These are phyloP conservation scores for Coleophoma eucalyptorum DNA, from an alignment of 2,329 filamentous ascomycete species.

Conservation along the genomic window DNA sequence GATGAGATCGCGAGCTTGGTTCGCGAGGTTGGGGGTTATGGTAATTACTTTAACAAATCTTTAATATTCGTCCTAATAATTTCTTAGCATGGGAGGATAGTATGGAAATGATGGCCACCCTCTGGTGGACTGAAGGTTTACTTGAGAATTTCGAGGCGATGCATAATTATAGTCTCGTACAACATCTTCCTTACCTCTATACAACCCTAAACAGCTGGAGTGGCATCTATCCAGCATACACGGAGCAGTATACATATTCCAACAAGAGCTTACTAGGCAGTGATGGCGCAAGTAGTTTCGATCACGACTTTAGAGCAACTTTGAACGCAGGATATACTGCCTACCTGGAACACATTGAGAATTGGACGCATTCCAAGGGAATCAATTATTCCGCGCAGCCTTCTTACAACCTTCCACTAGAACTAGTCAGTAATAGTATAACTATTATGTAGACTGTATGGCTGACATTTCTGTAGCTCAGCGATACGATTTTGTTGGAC, in stretches of 20 bases:
- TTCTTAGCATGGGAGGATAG: slow-evolving; percentile 27
- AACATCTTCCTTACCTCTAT: slow-evolving; percentile 30
- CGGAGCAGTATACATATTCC: not conserved
- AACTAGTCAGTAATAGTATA: slow-evolving; percentile 24
- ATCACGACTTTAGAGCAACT: slow-evolving; percentile 2
- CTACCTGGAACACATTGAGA: slow-evolving; percentile 25
- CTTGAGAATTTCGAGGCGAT: slow-evolving; percentile 23
- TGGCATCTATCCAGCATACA: not conserved
- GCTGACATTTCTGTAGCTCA: not conserved
- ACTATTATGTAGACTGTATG: slow-evolving; percentile 3
- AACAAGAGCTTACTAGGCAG: too few relatives aligned
- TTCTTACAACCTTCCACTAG: slow-evolving; percentile 36
- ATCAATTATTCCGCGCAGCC: slow-evolving; percentile 34
- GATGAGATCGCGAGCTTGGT: not conserved
- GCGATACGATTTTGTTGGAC: slow-evolving; percentile 30
- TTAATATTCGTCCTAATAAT: not conserved
- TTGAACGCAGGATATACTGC: slow-evolving; percentile 13
- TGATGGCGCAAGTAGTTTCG: not conserved
- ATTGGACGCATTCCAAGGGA: slow-evolving; percentile 24
- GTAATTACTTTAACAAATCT: slow-evolving; percentile 1
- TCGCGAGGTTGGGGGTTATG: slow-evolving; percentile 15
- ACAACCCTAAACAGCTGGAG: not conserved
- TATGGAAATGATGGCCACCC: slow-evolving; percentile 26
- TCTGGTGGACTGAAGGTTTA: slow-evolving; percentile 33
- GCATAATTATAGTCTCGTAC: slow-evolving; percentile 29